Conservation (phyloP, 106 monocot species). For the Allium fistulosum region DNA sequence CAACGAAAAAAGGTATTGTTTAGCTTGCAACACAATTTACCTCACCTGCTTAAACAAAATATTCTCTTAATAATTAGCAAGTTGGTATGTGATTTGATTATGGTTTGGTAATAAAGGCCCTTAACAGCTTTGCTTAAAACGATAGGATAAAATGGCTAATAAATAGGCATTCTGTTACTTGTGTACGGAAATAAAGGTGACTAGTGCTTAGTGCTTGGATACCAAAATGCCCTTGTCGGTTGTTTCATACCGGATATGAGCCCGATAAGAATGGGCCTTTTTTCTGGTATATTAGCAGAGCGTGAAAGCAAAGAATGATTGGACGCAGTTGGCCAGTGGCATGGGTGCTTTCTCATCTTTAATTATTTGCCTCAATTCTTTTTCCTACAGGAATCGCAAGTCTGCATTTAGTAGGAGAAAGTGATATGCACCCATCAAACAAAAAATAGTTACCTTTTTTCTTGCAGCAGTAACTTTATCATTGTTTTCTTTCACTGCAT, state of each 20-base stretch:
- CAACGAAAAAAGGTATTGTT: neutral
- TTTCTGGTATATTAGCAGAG: neutral
- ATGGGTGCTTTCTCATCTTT: slow-evolving; percentile 36
- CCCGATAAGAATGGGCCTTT: too few relatives aligned
- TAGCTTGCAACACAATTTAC: neutral
- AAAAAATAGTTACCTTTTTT: slow-evolving; percentile 31
- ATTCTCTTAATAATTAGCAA: too few relatives aligned
- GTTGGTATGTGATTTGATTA: too few relatives aligned
- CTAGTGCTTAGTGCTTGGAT: too few relatives aligned
- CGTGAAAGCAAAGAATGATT: neutral
- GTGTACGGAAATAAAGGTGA: too few relatives aligned
- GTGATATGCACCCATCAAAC: neutral
- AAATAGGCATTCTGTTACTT: too few relatives aligned
- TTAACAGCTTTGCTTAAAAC: too few relatives aligned
- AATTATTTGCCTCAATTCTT: slow-evolving; percentile 45
- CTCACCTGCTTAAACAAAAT: too few relatives aligned
- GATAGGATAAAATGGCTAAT: too few relatives aligned
- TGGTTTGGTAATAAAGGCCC: too few relatives aligned
- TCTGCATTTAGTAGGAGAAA: slow-evolving; percentile 2
- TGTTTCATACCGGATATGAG: too few relatives aligned
- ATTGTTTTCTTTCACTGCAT: slow-evolving; percentile 28
- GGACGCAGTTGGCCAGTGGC: neutral
- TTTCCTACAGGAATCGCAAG: slow-evolving; percentile 28
- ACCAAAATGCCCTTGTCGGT: too few relatives aligned
- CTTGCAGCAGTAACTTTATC: slow-evolving; percentile 38